These are phyloP conservation scores for Leccinum subgranulosum DNA, from an alignment of 768 basidiomycete species.

Conservation along the genomic window DNA sequence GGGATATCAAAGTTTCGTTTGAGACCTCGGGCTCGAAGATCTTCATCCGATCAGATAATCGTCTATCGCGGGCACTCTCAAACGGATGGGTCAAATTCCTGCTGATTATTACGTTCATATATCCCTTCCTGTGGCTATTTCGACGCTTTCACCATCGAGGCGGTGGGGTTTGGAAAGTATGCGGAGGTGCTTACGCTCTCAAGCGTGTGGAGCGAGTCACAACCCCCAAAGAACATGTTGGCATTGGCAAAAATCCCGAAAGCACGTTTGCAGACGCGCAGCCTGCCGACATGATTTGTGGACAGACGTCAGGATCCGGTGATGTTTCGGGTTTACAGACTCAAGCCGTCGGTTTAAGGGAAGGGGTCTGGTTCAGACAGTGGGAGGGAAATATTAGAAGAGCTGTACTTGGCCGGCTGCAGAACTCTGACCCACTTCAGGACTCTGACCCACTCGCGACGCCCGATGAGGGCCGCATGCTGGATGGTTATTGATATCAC, in stretches of 20 bases:
- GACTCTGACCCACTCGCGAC: constrained; percentile 33
- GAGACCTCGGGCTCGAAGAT: constrained; percentile 45
- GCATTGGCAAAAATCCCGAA: constrained; percentile 1
- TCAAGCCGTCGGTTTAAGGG: constrained; percentile 55
- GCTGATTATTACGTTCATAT: constrained; percentile 65
- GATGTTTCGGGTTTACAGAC: constrained; percentile 30
- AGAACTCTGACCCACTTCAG: constrained; percentile 34
- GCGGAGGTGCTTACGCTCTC: constrained; percentile 73
- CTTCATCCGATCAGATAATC: constrained; percentile 65
- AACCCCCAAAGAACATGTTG: constrained; percentile 2
- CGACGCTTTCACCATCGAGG: constrained; percentile 63
- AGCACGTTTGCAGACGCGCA: constrained; percentile 3
- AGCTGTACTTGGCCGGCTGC: constrained; percentile 48
- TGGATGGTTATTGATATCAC: constrained; percentile 26
- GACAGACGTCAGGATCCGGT: constrained; percentile 21
- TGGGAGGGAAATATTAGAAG: constrained; percentile 72
- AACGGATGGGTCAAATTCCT: constrained; percentile 71
- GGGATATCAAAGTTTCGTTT: constrained; percentile 46
- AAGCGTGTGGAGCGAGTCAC: constrained; percentile 38
- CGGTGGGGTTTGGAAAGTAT: constrained; percentile 74
- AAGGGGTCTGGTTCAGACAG: constrained; percentile 75
- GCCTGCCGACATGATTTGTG: background rate
- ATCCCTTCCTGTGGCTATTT: constrained; percentile 80
- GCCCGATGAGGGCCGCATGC: constrained; percentile 19
- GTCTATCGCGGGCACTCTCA: constrained; percentile 63